Conservation (phyloP, 1,139 yeast species). For the Hansenula lynferdii region DNA sequence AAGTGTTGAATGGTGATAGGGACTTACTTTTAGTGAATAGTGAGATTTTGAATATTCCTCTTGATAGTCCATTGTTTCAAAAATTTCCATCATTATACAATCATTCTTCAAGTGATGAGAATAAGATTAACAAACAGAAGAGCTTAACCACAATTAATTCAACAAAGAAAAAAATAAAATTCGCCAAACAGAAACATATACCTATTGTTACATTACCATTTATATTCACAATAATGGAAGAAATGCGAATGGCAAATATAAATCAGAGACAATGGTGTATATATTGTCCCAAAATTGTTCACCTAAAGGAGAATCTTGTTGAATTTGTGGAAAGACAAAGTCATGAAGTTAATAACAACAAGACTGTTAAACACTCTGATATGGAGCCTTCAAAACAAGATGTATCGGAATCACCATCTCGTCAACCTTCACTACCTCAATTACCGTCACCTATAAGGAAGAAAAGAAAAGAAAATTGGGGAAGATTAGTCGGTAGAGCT, state of each 20-base stretch:
- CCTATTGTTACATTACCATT: constrained; percentile 53
- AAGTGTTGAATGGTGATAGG: constrained; percentile 48
- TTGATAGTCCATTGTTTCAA: constrained; percentile 12
- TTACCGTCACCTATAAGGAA: constrained; percentile 28
- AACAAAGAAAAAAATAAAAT: constrained; percentile 48
- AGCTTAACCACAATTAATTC: constrained; percentile 23
- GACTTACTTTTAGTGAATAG: constrained; percentile 64
- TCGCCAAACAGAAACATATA: constrained; percentile 51
- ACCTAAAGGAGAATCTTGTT: constrained; percentile 9
- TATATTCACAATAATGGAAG: constrained; percentile 38
- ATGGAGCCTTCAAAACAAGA: background rate
- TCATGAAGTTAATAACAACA: background rate
- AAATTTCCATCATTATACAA: constrained; percentile 16
- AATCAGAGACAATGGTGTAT: constrained; percentile 47
- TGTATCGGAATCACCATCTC: constrained; percentile 5
- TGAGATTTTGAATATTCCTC: constrained; percentile 24
- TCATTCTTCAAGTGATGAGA: constrained; percentile 6
- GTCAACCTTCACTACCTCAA: constrained; percentile 16
- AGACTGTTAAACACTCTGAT: background rate
- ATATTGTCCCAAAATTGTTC: constrained; percentile 35
- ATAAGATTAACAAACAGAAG: no score
- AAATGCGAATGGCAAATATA: constrained; percentile 23
- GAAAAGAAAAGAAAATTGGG: constrained; percentile 19
- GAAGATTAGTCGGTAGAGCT: constrained; percentile 31
- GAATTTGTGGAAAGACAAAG: no score